Percentiles rank a stretch among this genome's conserved stretches.
These are phyloP conservation scores for Boechera divaricarpa DNA, from an alignment of 345 rosid genomes.

Conservation along the genomic window DNA sequence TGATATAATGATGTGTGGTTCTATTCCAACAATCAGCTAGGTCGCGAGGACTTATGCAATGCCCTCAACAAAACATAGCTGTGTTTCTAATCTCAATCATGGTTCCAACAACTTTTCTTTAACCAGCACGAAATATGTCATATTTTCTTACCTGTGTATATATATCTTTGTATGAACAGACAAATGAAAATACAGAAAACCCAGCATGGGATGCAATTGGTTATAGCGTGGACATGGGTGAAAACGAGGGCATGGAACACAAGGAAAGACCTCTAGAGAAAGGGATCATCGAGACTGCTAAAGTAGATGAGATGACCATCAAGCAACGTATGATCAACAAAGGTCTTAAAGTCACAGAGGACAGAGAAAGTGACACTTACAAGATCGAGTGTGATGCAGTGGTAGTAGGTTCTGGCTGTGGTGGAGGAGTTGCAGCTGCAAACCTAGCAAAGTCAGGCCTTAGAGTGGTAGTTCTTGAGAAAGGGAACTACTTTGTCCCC, in stretches of 20 bases:
- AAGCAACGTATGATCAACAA: conserved; percentile 51
- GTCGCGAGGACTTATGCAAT: not conserved
- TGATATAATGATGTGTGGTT: not conserved
- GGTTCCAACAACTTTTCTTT: not conserved
- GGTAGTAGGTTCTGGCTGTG: conserved; percentile 69
- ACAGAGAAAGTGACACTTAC: conserved; percentile 43
- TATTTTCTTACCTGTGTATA: not conserved
- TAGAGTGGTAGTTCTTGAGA: conserved; percentile 66
- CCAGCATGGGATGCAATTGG: conserved; percentile 77
- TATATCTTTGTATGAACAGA: conserved; percentile 42
- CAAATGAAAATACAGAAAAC: conserved; percentile 57
- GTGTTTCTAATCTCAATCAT: conserved; percentile 3
- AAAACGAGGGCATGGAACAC: conserved; percentile 29
- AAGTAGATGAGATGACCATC: conserved; percentile 52
- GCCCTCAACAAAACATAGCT: not conserved
- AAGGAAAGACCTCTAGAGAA: conserved; percentile 60
- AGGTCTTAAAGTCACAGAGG: conserved; percentile 59
- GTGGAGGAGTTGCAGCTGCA: conserved; percentile 81
- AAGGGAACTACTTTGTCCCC: conserved; percentile 67
- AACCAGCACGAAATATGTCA: conserved; percentile 2
- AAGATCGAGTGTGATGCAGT: conserved; percentile 68
- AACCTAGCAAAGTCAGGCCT: conserved; percentile 66
- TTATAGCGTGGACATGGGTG: conserved; percentile 48
- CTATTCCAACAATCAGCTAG: not conserved
- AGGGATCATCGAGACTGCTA: conserved; percentile 58